These are phyloP conservation scores for Quercus alba DNA, from an alignment of 306 rosid species.

Conservation along the genomic window DNA sequence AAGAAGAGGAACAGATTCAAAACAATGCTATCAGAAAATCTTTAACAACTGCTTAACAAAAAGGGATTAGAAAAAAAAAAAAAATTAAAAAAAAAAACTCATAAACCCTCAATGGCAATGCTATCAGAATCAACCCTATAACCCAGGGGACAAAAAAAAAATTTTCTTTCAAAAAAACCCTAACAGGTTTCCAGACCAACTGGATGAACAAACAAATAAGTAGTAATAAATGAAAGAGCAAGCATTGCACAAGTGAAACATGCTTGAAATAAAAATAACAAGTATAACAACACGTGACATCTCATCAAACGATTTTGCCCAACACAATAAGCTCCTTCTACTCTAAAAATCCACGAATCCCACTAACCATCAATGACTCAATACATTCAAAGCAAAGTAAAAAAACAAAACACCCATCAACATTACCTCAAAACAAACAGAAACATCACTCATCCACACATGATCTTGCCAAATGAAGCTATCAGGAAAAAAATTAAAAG, in stretches of 20 bases:
- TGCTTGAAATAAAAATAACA: slow-evolving; percentile 1
- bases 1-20: not conserved
- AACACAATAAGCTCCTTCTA: not conserved
- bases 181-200: not conserved
- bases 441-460: not conserved
- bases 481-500: not conserved
- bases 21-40: not conserved
- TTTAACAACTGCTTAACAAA: not conserved
- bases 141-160: not conserved
- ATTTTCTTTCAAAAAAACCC: not conserved
- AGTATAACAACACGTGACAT: not conserved
- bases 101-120: not conserved
- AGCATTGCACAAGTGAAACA: slow-evolving; percentile 3
- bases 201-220: not conserved
- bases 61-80: not conserved
- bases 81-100: not conserved
- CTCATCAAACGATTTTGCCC: not conserved
- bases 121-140: not conserved
- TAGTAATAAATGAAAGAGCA: not conserved
- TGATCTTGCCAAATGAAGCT: not conserved
- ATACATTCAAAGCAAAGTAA: not conserved
- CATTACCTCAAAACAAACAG: too few relatives aligned
- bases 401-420: not conserved
- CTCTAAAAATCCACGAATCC: slow-evolving; percentile 17
- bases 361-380: not conserved